Conservation (phyloP, 306 rosid species). For the Cucumis hystrix region DNA sequence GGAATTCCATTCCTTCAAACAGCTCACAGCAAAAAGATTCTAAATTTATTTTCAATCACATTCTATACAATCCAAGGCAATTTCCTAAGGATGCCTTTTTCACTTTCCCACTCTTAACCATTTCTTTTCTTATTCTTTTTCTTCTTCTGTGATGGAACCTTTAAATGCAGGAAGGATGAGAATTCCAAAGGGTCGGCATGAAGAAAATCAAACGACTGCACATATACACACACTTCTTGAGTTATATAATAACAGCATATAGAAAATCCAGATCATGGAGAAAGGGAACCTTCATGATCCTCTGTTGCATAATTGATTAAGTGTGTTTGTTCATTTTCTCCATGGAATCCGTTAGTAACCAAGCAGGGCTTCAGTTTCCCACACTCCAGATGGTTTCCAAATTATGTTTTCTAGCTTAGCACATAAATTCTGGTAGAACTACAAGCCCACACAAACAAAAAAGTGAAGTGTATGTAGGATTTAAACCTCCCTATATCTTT, state of each 20-base stretch:
- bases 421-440: conserved; percentile 70
- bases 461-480: background rate
- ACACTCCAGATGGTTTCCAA: conserved; percentile 43
- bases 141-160: background rate
- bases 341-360: conserved; percentile 21
- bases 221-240: background rate
- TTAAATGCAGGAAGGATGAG: background rate
- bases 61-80: background rate
- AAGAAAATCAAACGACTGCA: background rate
- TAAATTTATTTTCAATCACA: background rate
- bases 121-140: background rate
- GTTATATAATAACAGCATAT: background rate
- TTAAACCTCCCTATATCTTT: background rate
- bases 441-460: conserved; percentile 12
- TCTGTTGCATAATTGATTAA: background rate
- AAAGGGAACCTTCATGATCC: background rate
- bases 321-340: conserved; percentile 17
- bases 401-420: conserved; percentile 44
- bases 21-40: background rate
- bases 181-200: background rate
- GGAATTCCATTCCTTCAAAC: no score
- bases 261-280: background rate
- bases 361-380: conserved; percentile 26
- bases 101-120: background rate
- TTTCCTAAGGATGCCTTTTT: background rate